Percentiles rank a stretch among this genome's conserved stretches.
Conservation (phyloP, 2,329 filamentous ascomycete species). For the Clarireedia hainanense region DNA sequence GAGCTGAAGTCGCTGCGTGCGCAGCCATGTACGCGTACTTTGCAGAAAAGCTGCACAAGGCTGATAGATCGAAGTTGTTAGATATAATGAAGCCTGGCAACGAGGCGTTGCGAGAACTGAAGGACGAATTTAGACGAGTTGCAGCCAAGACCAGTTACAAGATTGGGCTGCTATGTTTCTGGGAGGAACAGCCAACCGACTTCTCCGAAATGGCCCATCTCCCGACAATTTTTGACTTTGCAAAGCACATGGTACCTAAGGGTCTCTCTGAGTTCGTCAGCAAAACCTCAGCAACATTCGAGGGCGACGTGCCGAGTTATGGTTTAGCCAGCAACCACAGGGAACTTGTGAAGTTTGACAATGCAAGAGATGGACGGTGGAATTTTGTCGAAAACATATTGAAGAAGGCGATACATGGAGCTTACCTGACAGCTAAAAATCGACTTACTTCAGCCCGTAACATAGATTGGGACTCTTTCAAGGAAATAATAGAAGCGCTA, state of each 20-base stretch:
- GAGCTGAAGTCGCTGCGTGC: neutral
- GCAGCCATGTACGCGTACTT: neutral
- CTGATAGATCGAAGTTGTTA: neutral
- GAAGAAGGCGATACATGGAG: neutral
- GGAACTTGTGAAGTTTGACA: neutral
- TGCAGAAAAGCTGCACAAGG: neutral
- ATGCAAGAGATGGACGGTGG: neutral
- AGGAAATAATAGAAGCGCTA: no score
- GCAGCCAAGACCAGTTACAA: neutral
- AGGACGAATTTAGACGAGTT: neutral
- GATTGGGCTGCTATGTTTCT: neutral
- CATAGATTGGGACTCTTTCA: neutral
- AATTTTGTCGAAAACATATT: neutral
- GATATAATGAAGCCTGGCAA: neutral
- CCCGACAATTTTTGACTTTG: neutral
- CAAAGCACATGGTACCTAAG: neutral
- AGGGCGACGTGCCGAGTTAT: neutral
- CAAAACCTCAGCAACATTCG: neutral
- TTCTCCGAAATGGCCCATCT: neutral
- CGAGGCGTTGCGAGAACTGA: neutral
- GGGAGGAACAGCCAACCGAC: neutral
- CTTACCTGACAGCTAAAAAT: conserved; percentile 4
- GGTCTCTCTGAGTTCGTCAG: neutral
- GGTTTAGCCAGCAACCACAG: neutral
- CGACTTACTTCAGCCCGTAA: neutral